These are phyloP conservation scores for Chromosphaera perkinsii DNA, from an alignment of 208 protist genomes.

Conservation along the genomic window DNA sequence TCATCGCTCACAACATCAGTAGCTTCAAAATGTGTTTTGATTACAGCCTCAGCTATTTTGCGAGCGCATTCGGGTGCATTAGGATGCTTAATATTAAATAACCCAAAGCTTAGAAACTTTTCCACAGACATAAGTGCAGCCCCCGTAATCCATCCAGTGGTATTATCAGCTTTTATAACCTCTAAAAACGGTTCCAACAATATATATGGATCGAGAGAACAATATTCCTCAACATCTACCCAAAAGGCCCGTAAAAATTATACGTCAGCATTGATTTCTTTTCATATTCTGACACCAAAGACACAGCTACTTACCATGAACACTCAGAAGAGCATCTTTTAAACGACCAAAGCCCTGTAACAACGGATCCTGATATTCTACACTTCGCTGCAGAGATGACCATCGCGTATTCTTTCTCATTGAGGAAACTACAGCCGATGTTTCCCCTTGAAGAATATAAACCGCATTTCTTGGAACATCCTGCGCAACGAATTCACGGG, in stretches of 20 bases:
- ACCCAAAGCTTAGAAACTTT: conserved; percentile 34
- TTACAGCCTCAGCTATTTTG: conserved; percentile 38
- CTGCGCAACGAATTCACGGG: no score
- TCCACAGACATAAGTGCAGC: conserved; percentile 27
- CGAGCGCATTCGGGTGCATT: neutral
- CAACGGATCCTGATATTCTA: neutral
- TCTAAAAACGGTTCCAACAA: conserved; percentile 33
- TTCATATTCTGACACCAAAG: no score
- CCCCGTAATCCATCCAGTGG: conserved; percentile 31
- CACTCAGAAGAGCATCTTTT: neutral
- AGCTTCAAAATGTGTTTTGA: conserved; percentile 24
- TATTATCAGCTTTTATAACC: conserved; percentile 23
- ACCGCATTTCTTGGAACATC: no score
- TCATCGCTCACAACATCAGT: conserved; percentile 38
- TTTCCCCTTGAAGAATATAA: conserved; percentile 7
- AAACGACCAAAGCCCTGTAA: neutral
- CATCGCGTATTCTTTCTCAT: conserved; percentile 15
- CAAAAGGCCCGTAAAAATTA: neutral
- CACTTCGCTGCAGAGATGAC: conserved; percentile 12
- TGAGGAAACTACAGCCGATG: neutral
- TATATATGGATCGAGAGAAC: neutral
- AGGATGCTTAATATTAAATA: conserved; percentile 16
- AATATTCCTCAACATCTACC: neutral
- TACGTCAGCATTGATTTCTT: conserved; percentile 5
- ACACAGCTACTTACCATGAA: neutral